Percentiles rank a stretch among this genome's conserved stretches.
phyloP scores from a whole-genome alignment of 768 basidiomycete genomes.

The Serendipita vermifera region DNA sequence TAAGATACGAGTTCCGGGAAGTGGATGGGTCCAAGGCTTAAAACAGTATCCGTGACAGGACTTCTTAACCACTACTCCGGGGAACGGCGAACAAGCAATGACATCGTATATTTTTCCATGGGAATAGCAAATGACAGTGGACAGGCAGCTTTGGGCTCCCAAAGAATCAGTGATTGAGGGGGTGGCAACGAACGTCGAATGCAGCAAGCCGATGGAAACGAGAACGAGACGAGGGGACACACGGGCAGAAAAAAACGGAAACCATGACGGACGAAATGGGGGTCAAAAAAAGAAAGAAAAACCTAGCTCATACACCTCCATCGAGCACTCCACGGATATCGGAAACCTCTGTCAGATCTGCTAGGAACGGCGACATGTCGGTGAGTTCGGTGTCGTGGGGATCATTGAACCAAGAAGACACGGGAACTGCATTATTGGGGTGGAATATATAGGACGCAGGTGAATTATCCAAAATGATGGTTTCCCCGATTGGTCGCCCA shows the following conservation, averaged over 20 bases:
- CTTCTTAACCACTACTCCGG: too few relatives aligned
- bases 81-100: too few relatives aligned
- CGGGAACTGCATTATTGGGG: slow-evolving; percentile 39
- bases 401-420: slow-evolving; percentile 40
- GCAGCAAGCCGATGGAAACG: slow-evolving; percentile 1
- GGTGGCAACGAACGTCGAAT: not conserved
- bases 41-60: too few relatives aligned
- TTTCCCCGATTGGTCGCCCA: slow-evolving; percentile 33
- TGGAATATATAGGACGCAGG: slow-evolving; percentile 42
- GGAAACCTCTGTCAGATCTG: slow-evolving; percentile 32
- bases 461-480: slow-evolving; percentile 41
- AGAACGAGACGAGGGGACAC: not conserved
- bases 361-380: slow-evolving; percentile 33
- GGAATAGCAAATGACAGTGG: not conserved
- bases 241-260: not conserved
- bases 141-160: not conserved
- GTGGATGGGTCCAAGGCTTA: too few relatives aligned
- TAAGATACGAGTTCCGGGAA: too few relatives aligned
- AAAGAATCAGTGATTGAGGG: too few relatives aligned
- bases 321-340: slow-evolving; percentile 36
- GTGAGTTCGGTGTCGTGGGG: slow-evolving; percentile 37
- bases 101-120: slow-evolving; percentile 4
- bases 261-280: not conserved
- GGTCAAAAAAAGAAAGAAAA: too few relatives aligned
- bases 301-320: slow-evolving; percentile 20